These are phyloP conservation scores for Cladophialophora carrionii DNA, from an alignment of 2,329 filamentous ascomycete genomes.

Conservation along the genomic window DNA sequence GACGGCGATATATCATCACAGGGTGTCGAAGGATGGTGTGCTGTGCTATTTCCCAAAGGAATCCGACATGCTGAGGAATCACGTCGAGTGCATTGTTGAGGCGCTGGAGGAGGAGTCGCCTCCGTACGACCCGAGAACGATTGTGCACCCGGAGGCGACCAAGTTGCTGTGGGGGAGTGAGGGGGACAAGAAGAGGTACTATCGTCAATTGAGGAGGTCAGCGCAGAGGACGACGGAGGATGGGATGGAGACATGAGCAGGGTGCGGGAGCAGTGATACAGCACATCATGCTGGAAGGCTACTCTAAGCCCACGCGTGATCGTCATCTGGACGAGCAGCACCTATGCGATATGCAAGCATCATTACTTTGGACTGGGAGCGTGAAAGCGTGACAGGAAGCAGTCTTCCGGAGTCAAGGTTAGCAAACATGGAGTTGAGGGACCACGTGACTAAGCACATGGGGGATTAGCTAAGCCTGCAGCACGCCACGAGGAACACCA, in stretches of 20 bases:
- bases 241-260: constrained; percentile 4
- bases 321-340: not conserved
- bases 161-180: constrained; percentile 82
- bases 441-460: not conserved
- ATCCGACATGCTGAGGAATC: constrained; percentile 75
- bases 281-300: not conserved
- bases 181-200: constrained; percentile 82
- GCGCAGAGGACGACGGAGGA: constrained; percentile 33
- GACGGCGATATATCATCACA: constrained; percentile 83
- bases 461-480: not conserved
- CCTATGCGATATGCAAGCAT: not conserved
- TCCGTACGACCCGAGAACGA: constrained; percentile 84
- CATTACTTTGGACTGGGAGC: not conserved
- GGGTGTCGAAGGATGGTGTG: constrained; percentile 77
- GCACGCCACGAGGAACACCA: constrained; percentile 24
- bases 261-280: not conserved
- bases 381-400: not conserved
- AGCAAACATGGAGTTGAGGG: constrained; percentile 1
- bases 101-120: constrained; percentile 85
- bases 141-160: constrained; percentile 83
- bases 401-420: not conserved
- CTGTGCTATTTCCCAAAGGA: constrained; percentile 75
- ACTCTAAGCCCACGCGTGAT: not conserved
- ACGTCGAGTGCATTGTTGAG: constrained; percentile 80
- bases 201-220: constrained; percentile 63